These are phyloP conservation scores for Apiospora aurea DNA, from an alignment of 2,329 filamentous ascomycete species.

Conservation along the genomic window DNA sequence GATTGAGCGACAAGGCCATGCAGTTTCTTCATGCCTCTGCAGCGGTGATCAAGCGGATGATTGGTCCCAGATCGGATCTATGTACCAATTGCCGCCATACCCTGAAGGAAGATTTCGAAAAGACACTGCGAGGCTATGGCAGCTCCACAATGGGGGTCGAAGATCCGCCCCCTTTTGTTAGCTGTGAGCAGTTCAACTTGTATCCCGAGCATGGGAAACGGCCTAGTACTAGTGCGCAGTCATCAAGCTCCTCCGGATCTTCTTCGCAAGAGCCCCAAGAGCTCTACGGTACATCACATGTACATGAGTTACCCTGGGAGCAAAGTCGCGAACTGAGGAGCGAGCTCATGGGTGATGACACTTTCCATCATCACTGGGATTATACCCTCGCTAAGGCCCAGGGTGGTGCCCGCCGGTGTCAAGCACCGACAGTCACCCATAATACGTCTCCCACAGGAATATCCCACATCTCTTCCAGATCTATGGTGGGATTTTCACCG, in stretches of 20 bases:
- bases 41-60: neutral
- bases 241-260: neutral
- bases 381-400: neutral
- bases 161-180: neutral
- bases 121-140: too few species aligned
- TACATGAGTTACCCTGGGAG: neutral
- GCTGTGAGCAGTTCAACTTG: neutral
- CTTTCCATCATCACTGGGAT: neutral
- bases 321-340: neutral
- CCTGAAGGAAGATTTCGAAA: neutral
- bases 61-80: neutral
- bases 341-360: neutral
- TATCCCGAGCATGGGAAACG: neutral
- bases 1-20: neutral
- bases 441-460: neutral
- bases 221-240: neutral
- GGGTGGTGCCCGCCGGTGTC: too few species aligned
- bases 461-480: neutral
- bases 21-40: neutral
- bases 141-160: neutral
- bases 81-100: neutral
- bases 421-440: neutral
- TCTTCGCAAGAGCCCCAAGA: neutral
- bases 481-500: neutral
- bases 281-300: neutral